Evolutionary conservation across 495 filamentous ascomycete genomes (phyloP).

Genomic region (Aspergillus funiculosus): DNA sequence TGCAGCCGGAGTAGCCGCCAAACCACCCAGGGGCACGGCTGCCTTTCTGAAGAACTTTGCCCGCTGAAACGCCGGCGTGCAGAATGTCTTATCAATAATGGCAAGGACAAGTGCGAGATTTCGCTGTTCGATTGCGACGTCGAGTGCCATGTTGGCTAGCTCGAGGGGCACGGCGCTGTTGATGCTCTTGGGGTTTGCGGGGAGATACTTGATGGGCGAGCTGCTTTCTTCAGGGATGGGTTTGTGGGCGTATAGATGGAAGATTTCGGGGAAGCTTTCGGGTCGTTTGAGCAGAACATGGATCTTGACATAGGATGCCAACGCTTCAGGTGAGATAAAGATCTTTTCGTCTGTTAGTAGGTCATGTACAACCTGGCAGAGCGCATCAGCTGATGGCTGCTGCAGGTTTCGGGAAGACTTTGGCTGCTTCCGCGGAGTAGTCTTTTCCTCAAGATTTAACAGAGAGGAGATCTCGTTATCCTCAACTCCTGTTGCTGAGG

Average conservation of each 20-base stretch:
- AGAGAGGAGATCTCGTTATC: conserved; percentile 45
- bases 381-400: conserved; percentile 30
- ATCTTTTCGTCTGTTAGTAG: conserved; percentile 69
- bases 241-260: conserved; percentile 80
- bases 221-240: conserved; percentile 59
- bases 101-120: conserved; percentile 69
- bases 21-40: conserved; percentile 43
- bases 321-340: conserved; percentile 68
- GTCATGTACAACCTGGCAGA: conserved; percentile 53
- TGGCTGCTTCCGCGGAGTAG: conserved; percentile 16
- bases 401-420: conserved; percentile 18
- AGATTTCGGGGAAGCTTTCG: conserved; percentile 67
- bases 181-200: conserved; percentile 59
- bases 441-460: conserved; percentile 47
- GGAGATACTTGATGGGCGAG: conserved; percentile 52
- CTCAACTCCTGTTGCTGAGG: conserved; percentile 17
- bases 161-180: conserved; percentile 63
- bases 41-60: conserved; percentile 55
- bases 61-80: conserved; percentile 62
- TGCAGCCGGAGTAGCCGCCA: conserved; percentile 59
- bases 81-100: conserved; percentile 75
- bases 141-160: conserved; percentile 64
- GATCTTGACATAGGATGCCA: conserved; percentile 63
- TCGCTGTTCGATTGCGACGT: conserved; percentile 67
- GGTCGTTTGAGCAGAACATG: conserved; percentile 66